Evolutionary conservation across 164 flowering plant genomes (phyloP).

Genomic region (Vitis rotundifolia): DNA sequence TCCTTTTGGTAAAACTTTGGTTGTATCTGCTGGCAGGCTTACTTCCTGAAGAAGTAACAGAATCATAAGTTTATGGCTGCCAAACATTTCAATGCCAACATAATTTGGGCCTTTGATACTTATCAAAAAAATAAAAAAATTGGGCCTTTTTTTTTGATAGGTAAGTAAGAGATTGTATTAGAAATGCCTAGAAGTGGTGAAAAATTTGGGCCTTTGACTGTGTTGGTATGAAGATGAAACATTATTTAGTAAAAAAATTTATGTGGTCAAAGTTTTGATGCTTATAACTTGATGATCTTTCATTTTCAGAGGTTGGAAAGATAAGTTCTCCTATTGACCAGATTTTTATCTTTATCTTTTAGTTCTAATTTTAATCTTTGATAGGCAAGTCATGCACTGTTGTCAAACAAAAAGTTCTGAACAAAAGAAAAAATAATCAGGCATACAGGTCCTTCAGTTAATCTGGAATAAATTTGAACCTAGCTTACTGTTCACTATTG

Average conservation of each 20-base stretch:
- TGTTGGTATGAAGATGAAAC: not conserved
- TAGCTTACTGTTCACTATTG: not conserved
- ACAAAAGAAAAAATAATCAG: not conserved
- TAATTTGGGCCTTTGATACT: not conserved
- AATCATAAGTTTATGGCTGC: not conserved
- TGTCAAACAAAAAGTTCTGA: not conserved
- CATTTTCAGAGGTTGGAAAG: not conserved
- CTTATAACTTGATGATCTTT: not conserved
- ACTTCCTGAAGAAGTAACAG: not conserved
- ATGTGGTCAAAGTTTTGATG: too few species aligned
- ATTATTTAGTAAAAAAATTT: too few species aligned
- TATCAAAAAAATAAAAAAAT: too few species aligned
- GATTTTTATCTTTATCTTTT: not conserved
- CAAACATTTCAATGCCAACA: not conserved
- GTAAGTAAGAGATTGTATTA: too few species aligned
- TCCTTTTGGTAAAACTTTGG: not conserved
- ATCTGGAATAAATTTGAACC: not conserved
- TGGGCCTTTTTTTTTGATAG: not conserved
- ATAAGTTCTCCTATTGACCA: not conserved
- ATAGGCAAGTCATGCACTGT: not conserved
- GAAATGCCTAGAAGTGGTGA: too few species aligned
- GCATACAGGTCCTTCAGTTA: not conserved
- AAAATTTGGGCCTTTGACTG: not conserved
- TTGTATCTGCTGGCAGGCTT: not conserved
- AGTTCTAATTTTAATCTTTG: too few species aligned